phyloP scores from a whole-genome alignment of 2,329 filamentous ascomycete species.

The Alternaria sp. region DNA sequence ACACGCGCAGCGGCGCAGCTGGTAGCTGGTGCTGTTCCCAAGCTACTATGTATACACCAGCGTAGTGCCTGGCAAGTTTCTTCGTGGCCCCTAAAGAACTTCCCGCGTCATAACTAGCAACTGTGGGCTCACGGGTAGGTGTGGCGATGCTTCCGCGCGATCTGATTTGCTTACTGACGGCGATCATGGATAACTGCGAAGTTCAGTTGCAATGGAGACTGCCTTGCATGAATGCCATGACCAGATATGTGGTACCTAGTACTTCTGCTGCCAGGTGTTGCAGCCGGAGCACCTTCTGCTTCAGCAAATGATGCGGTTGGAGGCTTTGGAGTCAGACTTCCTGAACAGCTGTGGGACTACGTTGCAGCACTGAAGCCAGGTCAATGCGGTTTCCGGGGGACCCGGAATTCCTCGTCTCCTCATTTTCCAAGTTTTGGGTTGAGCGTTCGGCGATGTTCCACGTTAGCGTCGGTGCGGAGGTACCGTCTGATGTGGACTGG shows the following conservation, averaged over 20 bases:
- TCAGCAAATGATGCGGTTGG: not conserved
- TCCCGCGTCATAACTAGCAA: not conserved
- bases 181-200: not conserved
- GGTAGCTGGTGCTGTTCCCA: slow-evolving; percentile 9
- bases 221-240: not conserved
- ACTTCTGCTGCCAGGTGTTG: not conserved
- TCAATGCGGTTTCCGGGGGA: not conserved
- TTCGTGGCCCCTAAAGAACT: slow-evolving; percentile 5
- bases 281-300: not conserved
- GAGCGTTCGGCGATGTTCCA: slow-evolving; percentile 6
- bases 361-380: not conserved
- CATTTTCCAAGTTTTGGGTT: slow-evolving; percentile 11
- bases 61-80: slow-evolving; percentile 7
- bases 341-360: not conserved
- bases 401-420: not conserved
- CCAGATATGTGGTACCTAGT: not conserved
- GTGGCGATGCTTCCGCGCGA: slow-evolving; percentile 27
- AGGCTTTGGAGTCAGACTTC: not conserved
- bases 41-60: not conserved
- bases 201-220: slow-evolving; percentile 1
- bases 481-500: not conserved
- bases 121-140: slow-evolving; percentile 15
- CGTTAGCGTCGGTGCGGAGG: slow-evolving; percentile 1
- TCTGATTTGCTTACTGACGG: slow-evolving; percentile 22
- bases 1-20: slow-evolving; percentile 8